Evolutionary conservation across 1,139 yeast species (phyloP), one percentile per base, ranked within the genome.

Genomic region (Hansenula lynferdii): DNA sequence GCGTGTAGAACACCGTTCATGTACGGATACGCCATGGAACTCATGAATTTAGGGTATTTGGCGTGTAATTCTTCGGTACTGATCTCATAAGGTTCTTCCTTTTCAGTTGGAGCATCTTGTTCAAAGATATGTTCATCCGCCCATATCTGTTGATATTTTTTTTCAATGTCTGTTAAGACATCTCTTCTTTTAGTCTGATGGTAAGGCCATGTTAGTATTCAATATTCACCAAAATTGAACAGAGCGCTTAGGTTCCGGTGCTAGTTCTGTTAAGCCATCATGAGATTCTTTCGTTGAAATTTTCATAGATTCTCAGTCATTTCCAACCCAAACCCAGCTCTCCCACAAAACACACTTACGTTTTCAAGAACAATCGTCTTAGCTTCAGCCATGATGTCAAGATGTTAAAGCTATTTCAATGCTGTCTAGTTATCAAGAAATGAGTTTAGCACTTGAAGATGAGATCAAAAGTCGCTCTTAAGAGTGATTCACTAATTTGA

Each of bases 1-100:
- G 96, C 97, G 57, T 94, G 99, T 50, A 94, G 73, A 41, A 87
- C 92, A 70, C 99, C 99, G 63, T 94, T 94, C 97, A 92, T 92
- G 67, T 94, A 94, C 30, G 99, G 99, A 59, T 86, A 94, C 11
- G 98, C 98, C 97, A 94, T 90, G 37, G 96, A 83, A 18, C 87
- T 77, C 69, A 87, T 84, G 65, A 73, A 85, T 64, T 94, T 94
- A 42, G 98, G 97, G 61, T 83, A 74, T 56, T 80, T 74, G 45
- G 70, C 73, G 55, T 86, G 89, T 48, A 92, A 72, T 56, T 83
- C 86, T 37, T 82, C 96, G 35, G 67, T 56, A 28, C 58, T 61
- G 39, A 74, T 65, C 42, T 77, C 72, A 38, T 76, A 70, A 33
- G 71, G 72, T 37, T 82, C 78, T 50, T 83, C 92, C 36, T 76